Evolutionary conservation across 2,329 filamentous ascomycete species (phyloP), one percentile per base, ranked within the genome.

Genomic region (Aspergillus luchuensis): DNA sequence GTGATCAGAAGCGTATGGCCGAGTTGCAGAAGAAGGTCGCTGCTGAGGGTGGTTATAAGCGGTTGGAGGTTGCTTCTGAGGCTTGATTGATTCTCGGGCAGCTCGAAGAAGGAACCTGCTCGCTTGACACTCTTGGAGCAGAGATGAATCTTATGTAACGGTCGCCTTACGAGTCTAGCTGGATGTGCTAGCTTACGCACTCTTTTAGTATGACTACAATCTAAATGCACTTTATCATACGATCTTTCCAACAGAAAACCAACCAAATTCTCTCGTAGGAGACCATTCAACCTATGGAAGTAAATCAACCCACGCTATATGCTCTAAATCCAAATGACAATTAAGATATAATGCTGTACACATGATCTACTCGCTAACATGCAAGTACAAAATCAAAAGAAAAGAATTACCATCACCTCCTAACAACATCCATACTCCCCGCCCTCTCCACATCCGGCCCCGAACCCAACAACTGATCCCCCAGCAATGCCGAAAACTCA

Each of bases 1-100:
- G 87, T 10, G 89, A 92, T 69, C 89, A 92, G 84, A 90, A 89
- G 84, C 82, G 84, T 41, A 92, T 92, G 87, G 86, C 81, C 3
- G 80, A 82, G 67, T 77, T 92, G 68, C 90, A 92, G 81, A 81
- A 87, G 75, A 80, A 86, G 58, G 84, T 92, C 64, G 87, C 88
- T 52, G 76, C 75, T 45, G 78, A 84, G 43, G 90, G 90, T 47
- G 89, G 90, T 2, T 92, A 76, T 60, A 72, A 71, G 66, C 71
- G 77, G 30, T 59, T 79, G 52, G 66, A 71, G 49, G 68, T 73
- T 28, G 57, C 67, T 52, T 67, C 66, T 53, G 59, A 66, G 47
- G 71, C 71, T 66, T 74, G 67, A 51, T 15, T 39, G 8, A 23
- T 10, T 36, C 1, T 21, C 33, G 47, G 30, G 5, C 47, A 30